Percentiles rank a stretch among this genome's conserved stretches.
phyloP scores from a whole-genome alignment of 805 yeast species.

The Pichia thaimueangensis region DNA sequence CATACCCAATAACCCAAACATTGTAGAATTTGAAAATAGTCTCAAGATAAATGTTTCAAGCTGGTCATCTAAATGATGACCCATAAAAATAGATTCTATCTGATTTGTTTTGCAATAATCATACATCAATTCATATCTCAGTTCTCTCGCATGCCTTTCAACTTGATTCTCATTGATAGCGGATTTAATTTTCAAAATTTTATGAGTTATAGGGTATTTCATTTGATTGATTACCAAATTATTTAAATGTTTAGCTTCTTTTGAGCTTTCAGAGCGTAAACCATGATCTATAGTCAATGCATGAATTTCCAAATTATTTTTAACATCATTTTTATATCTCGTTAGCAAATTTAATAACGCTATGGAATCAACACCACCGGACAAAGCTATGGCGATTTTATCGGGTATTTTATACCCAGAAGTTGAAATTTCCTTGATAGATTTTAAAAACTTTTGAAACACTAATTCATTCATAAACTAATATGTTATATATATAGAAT shows the following conservation, averaged over 20 bases:
- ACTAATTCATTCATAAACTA: neutral
- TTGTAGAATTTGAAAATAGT: constrained; percentile 36
- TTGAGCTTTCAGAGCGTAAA: constrained; percentile 40
- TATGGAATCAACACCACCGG: constrained; percentile 84
- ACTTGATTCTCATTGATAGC: constrained; percentile 14
- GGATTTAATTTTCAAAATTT: constrained; percentile 16
- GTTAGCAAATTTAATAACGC: constrained; percentile 49
- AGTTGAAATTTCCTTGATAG: neutral
- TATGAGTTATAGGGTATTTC: constrained; percentile 24
- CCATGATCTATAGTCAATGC: constrained; percentile 68
- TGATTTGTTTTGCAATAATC: constrained; percentile 33
- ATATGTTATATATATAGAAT: no score
- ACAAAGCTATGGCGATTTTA: constrained; percentile 43
- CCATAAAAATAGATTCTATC: constrained; percentile 42
- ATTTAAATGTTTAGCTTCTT: constrained; percentile 42
- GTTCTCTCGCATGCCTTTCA: constrained; percentile 55
- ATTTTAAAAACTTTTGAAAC: constrained; percentile 1
- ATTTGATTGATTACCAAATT: neutral
- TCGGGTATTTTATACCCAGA: constrained; percentile 3
- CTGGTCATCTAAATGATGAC: constrained; percentile 70
- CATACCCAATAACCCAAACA: constrained; percentile 61
- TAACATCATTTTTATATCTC: constrained; percentile 19
- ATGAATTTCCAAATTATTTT: constrained; percentile 23
- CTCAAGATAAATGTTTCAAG: constrained; percentile 62
- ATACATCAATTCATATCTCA: constrained; percentile 42